Percentiles rank a stretch among this genome's conserved stretches.
These are phyloP conservation scores for Sicyos baderoa DNA, from an alignment of 306 rosid species.

Conservation along the genomic window DNA sequence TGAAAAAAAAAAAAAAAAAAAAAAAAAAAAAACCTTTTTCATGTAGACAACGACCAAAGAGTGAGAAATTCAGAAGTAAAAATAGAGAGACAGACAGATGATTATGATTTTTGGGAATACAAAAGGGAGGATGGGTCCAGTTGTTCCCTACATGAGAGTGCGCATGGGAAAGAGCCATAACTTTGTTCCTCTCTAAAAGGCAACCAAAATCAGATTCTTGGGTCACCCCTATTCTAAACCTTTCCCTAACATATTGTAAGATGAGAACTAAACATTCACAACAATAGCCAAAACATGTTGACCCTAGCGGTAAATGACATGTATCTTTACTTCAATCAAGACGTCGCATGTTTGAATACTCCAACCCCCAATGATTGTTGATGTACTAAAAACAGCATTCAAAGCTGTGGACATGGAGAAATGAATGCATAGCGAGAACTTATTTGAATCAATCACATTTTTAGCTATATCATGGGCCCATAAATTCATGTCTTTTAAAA, in stretches of 20 bases:
- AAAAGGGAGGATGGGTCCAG: conserved; percentile 9
- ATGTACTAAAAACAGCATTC: too few relatives aligned
- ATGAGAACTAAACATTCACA: conserved; percentile 7
- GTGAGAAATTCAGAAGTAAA: not conserved
- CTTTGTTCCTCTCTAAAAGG: conserved; percentile 2
- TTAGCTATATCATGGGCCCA: too few relatives aligned
- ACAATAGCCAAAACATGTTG: not conserved
- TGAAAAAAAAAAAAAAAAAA: too few relatives aligned
- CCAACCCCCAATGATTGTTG: too few relatives aligned
- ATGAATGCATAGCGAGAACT: too few relatives aligned
- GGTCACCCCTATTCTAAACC: not conserved
- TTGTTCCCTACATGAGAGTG: conserved; percentile 18
- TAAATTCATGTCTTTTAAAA: too few relatives aligned
- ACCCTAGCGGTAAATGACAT: too few relatives aligned
- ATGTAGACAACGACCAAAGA: not conserved
- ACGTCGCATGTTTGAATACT: too few relatives aligned
- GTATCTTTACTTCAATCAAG: too few relatives aligned
- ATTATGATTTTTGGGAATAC: conserved; percentile 1
- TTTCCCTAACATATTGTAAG: conserved; percentile 6
- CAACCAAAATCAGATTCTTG: not conserved
- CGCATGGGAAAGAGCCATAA: conserved; percentile 23
- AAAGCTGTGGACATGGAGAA: too few relatives aligned
- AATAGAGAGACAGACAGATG: conserved; percentile 3
- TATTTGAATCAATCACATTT: too few relatives aligned
- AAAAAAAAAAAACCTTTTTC: not conserved